These are phyloP conservation scores for Populus tomentosa DNA, from an alignment of 441 rosid genomes.

Conservation along the genomic window DNA sequence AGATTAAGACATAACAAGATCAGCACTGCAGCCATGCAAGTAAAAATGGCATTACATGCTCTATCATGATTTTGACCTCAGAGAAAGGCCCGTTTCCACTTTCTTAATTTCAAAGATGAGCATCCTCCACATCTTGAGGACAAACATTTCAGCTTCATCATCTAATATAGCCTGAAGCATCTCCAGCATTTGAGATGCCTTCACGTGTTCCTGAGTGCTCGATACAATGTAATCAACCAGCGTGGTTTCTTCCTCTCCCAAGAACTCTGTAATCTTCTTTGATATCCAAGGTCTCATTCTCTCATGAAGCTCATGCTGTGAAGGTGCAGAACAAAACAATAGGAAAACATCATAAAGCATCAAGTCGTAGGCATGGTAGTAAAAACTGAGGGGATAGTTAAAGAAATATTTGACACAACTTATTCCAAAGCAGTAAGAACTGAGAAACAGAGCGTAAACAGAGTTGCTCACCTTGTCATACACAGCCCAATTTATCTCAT, in stretches of 20 bases:
- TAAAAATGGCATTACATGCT: not conserved
- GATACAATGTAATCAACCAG: constrained; percentile 85
- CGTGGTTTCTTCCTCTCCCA: constrained; percentile 93
- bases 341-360: not conserved
- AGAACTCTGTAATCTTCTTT: constrained; percentile 90
- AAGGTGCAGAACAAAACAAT: constrained; percentile 16
- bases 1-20: not conserved
- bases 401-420: not conserved
- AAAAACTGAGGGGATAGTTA: not conserved
- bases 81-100: constrained; percentile 74
- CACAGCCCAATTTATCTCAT: constrained; percentile 88
- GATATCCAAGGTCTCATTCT: constrained; percentile 99
- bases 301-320: constrained; percentile 82
- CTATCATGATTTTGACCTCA: constrained; percentile 55
- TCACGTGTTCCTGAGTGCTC: constrained; percentile 79
- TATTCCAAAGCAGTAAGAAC: not conserved
- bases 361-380: not conserved
- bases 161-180: constrained; percentile 79
- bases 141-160: constrained; percentile 99
- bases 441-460: not conserved
- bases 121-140: constrained; percentile 99
- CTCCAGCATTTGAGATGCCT: constrained; percentile 95
- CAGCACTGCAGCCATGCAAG: not conserved
- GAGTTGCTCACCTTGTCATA: constrained; percentile 70
- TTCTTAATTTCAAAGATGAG: constrained; percentile 95